These are phyloP conservation scores for Citrus inodora DNA, from an alignment of 345 rosid genomes.

Conservation along the genomic window DNA sequence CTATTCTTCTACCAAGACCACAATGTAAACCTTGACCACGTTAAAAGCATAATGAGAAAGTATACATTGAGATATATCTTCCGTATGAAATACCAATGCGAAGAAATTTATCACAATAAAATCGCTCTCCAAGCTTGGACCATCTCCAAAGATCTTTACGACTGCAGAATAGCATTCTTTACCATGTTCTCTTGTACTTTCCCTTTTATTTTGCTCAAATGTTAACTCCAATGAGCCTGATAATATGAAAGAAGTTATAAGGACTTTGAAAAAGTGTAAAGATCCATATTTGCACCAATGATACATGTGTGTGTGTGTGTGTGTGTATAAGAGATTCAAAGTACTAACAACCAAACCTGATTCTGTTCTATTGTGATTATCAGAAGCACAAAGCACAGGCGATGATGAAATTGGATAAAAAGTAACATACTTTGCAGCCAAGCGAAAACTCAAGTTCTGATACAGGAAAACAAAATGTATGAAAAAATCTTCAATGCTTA, in stretches of 20 bases:
- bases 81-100: slow-evolving; percentile 57
- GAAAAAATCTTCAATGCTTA: background rate
- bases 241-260: background rate
- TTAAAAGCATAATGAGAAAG: slow-evolving; percentile 4
- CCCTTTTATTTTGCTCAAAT: slow-evolving; percentile 38
- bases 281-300: no score
- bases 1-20: background rate
- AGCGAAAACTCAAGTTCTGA: slow-evolving; percentile 53
- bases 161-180: slow-evolving; percentile 57
- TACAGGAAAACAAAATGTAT: background rate
- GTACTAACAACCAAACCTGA: slow-evolving; percentile 5
- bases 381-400: slow-evolving; percentile 52
- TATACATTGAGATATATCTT: background rate
- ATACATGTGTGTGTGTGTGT: no score
- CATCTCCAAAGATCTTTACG: slow-evolving; percentile 52
- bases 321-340: background rate
- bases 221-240: slow-evolving; percentile 29
- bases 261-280: background rate
- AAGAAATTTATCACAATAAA: slow-evolving; percentile 79
- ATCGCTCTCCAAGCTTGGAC: slow-evolving; percentile 49
- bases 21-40: background rate
- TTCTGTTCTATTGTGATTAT: slow-evolving; percentile 32
- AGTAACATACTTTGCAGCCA: slow-evolving; percentile 40
- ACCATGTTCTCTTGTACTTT: slow-evolving; percentile 48
- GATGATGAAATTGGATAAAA: slow-evolving; percentile 54